Evolutionary conservation across 2,329 filamentous ascomycete genomes (phyloP), one percentile per base, ranked within the genome.

Genomic region (Pestalotiopsis sp.): DNA sequence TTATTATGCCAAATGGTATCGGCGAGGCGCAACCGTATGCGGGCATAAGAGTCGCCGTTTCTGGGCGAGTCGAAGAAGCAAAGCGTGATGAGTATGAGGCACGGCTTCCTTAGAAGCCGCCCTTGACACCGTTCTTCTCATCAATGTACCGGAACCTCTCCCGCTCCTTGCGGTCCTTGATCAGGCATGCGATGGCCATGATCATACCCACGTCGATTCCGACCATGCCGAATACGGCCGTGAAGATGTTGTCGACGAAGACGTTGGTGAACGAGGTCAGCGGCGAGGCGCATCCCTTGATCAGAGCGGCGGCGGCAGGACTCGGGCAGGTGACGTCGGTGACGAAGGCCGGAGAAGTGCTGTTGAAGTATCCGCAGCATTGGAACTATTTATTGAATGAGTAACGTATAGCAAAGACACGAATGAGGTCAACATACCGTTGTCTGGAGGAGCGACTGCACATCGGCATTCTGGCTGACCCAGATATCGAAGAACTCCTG

Each of bases 341-440:
- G 71, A 93, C 84, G 77, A 95, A 95, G 65, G 90, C 89, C 12
- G 92, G 91, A 13, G 88, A 86, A 4, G 90, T 91, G 78, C 87
- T 89, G 81, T 94, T 93, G 73, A 88, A 82, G 82, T 93, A 96
- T 70, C 93, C 93, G 75, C 93, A 96, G 87, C 93, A 96, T 74
- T 88, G 78, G 78, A 95, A 95, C 90, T 94, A n/a, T 39, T 41
- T 13, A 11, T 13, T n/a, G 4, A 5, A 14, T 60, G 13, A 59
- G 49, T 25, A 38, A 13, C 2, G 14, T 14, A 39, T 60, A n/a
- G 17, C 52, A 2, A n/a, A 52, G 9, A 2, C 14, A 2, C 5
- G 3, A 41, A 25, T 25, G 60, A 31, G 31, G 20, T 14, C 69
- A 13, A 80, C 87, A 66, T 82, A 93, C 92, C 76, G 87, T 84